Percentiles rank a stretch among this genome's conserved stretches.
These are phyloP conservation scores for Rhodofomes roseus DNA, from an alignment of 1,284 basidiomycete genomes.

Conservation along the genomic window DNA sequence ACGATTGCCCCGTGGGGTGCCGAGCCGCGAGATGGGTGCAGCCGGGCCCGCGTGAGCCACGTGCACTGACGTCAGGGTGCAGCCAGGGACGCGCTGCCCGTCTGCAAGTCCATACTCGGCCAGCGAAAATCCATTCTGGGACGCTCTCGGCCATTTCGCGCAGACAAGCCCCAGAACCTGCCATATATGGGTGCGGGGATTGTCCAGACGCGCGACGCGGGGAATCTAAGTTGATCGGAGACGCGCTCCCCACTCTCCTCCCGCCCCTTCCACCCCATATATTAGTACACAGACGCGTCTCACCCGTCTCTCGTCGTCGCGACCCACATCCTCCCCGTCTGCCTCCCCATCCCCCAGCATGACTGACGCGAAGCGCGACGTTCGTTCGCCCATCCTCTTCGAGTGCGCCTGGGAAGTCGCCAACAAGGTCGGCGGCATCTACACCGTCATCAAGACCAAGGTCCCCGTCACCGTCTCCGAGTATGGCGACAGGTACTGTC, in stretches of 20 bases:
- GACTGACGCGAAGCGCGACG: slow-evolving; percentile 58
- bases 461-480: slow-evolving; percentile 96
- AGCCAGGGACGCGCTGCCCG: not conserved
- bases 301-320: not conserved
- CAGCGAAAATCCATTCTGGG: not conserved
- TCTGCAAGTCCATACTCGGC: not conserved
- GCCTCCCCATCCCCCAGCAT: slow-evolving; percentile 16
- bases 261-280: not conserved
- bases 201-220: not conserved
- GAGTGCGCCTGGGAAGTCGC: slow-evolving; percentile 94
- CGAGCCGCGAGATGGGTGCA: not conserved
- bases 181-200: not conserved
- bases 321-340: not conserved
- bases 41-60: not conserved
- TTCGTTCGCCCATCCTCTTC: slow-evolving; percentile 77
- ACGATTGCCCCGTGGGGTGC: not conserved
- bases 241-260: not conserved
- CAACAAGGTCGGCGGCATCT: slow-evolving; percentile 98
- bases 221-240: not conserved
- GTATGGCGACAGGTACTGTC: slow-evolving; percentile 87
- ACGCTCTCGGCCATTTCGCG: not conserved
- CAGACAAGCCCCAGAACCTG: not conserved
- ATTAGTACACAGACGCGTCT: not conserved
- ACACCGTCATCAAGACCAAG: slow-evolving; percentile 99
- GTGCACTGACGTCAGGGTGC: not conserved